Percentiles rank a stretch among this genome's conserved stretches.
These are phyloP conservation scores for Phialocephala sp. DNA, from an alignment of 2,329 filamentous ascomycete genomes.

Conservation along the genomic window DNA sequence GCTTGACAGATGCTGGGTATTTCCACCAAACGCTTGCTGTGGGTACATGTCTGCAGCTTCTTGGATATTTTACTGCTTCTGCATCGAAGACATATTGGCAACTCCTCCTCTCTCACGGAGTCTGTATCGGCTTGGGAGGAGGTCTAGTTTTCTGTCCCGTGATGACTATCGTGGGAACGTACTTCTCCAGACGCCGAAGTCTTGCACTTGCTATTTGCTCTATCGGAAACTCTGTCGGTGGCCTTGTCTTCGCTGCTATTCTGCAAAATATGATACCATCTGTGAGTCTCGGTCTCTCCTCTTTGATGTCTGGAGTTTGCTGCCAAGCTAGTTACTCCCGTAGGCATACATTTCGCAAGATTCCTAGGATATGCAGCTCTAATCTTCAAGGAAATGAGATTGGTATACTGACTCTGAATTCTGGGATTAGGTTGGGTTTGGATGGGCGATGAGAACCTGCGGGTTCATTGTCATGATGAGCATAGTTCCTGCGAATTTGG, in stretches of 20 bases:
- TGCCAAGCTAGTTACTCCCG: too few species aligned
- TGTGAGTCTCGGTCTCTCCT: conserved; percentile 28
- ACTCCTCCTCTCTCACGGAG: conserved; percentile 51
- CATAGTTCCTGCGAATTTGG: conserved; percentile 43
- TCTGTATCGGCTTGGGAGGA: conserved; percentile 52
- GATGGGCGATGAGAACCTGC: conserved; percentile 51
- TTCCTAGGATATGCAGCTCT: too few species aligned
- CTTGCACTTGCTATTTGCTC: conserved; percentile 46
- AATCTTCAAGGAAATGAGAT: too few species aligned
- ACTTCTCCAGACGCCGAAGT: conserved; percentile 45
- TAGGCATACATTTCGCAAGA: too few species aligned
- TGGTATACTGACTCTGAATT: too few species aligned
- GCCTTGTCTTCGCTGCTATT: conserved; percentile 66
- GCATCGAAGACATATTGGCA: conserved; percentile 51
- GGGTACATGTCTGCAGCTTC: conserved; percentile 41
- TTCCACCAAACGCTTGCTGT: conserved; percentile 39
- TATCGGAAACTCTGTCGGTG: conserved; percentile 65
- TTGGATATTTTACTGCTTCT: conserved; percentile 52
- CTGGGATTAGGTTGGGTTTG: conserved; percentile 43
- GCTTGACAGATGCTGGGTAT: conserved; percentile 30
- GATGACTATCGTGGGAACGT: conserved; percentile 62
- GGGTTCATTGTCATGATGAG: conserved; percentile 51
- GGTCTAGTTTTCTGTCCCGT: conserved; percentile 52
- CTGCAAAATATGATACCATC: conserved; percentile 47
- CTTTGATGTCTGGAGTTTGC: too few species aligned